Conservation (phyloP, 2,329 filamentous ascomycete species). For the Aureobasidium vineae region DNA sequence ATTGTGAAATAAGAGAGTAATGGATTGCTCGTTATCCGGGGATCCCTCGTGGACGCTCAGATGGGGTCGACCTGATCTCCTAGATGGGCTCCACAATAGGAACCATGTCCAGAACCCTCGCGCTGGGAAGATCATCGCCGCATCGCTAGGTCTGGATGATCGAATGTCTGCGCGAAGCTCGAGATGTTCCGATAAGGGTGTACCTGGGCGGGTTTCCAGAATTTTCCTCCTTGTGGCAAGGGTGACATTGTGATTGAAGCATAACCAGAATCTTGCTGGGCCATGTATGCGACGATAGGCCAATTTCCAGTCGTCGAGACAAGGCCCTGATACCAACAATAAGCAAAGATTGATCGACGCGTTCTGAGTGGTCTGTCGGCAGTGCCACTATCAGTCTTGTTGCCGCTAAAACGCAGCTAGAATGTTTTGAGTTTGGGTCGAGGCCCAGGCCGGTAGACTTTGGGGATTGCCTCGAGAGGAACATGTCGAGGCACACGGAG, state of each 20-base stretch:
- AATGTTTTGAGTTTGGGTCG: slow-evolving; percentile 22
- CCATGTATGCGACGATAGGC: neutral
- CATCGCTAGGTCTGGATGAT: neutral
- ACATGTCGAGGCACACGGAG: slow-evolving; percentile 18
- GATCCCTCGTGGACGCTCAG: slow-evolving; percentile 17
- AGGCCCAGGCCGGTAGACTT: slow-evolving; percentile 17
- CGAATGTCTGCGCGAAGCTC: neutral
- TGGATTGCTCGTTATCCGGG: slow-evolving; percentile 25
- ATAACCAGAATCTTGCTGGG: neutral
- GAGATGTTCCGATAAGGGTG: neutral
- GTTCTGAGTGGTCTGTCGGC: slow-evolving; percentile 16
- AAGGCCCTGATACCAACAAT: slow-evolving; percentile 12
- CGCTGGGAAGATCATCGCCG: neutral
- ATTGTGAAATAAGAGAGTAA: slow-evolving; percentile 19
- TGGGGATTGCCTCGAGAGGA: neutral
- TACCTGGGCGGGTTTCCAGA: slow-evolving; percentile 4
- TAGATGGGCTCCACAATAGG: neutral
- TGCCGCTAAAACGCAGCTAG: slow-evolving; percentile 8
- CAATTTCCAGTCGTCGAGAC: slow-evolving; percentile 8
- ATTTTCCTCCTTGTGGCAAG: neutral
- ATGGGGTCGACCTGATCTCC: slow-evolving; percentile 21
- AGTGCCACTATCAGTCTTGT: slow-evolving; percentile 23
- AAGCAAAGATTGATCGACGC: slow-evolving; percentile 11
- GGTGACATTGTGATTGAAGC: neutral
- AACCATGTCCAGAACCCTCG: slow-evolving; percentile 2